Evolutionary conservation across 768 basidiomycete species (phyloP).

Genomic region (Filobasidium wieringae): DNA sequence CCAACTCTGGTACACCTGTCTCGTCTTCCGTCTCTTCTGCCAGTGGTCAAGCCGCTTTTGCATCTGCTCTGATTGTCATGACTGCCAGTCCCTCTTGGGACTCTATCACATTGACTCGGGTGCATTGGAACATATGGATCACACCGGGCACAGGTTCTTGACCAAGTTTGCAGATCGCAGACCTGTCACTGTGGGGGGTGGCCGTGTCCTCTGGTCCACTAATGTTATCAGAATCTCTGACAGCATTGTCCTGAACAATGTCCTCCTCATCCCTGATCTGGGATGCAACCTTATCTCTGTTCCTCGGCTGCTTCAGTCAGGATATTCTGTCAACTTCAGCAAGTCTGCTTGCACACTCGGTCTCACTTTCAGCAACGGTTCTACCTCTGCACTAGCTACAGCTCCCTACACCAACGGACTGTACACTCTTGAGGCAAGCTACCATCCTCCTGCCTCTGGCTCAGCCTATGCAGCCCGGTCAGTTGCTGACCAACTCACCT

Average conservation of each 20-base stretch:
- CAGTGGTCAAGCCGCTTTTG: no score
- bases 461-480: not conserved
- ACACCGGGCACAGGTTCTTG: not conserved
- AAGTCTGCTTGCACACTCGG: no score
- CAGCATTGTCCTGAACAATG: not conserved
- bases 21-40: no score
- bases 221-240: not conserved
- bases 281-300: constrained; percentile 6
- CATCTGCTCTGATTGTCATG: not conserved
- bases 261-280: not conserved
- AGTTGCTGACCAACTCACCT: not conserved
- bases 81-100: not conserved
- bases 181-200: not conserved
- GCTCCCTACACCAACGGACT: not conserved
- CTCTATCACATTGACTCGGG: not conserved
- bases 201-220: not conserved
- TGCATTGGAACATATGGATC: not conserved
- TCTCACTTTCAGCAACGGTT: no score
- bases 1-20: no score
- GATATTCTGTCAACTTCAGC: not conserved
- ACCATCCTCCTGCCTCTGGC: not conserved
- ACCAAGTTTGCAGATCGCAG: not conserved
- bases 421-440: constrained; percentile 3
- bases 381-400: not conserved
- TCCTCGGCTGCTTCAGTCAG: not conserved